Conservation (phyloP, 768 basidiomycete species). For the Chiua virens region DNA sequence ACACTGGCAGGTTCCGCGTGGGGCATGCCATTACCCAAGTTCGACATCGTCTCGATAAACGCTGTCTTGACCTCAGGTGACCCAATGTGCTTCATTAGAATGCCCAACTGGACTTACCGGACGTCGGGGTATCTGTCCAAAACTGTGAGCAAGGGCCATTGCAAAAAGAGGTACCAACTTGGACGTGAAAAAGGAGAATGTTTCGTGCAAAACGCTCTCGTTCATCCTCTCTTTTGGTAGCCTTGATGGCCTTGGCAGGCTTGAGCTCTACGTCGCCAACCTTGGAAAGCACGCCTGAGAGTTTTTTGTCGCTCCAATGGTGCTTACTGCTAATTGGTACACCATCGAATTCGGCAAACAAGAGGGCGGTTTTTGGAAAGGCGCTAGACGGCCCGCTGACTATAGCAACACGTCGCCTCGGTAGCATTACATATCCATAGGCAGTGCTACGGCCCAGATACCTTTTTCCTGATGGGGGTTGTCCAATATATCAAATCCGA, state of each 20-base stretch:
- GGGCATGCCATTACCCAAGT: background rate
- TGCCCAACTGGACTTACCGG: slow-evolving; percentile 15
- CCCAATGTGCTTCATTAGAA: slow-evolving; percentile 6
- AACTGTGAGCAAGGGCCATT: background rate
- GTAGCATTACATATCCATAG: too few species aligned
- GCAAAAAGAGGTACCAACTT: slow-evolving; percentile 7
- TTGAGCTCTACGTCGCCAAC: slow-evolving; percentile 16
- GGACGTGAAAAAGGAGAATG: slow-evolving; percentile 29
- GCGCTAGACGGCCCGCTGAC: too few species aligned
- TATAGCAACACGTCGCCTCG: too few species aligned
- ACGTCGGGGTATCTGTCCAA: slow-evolving; percentile 17
- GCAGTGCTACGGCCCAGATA: too few species aligned
- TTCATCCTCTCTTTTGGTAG: slow-evolving; percentile 17
- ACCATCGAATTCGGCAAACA: too few species aligned
- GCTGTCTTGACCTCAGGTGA: slow-evolving; percentile 14
- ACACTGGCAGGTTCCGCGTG: slow-evolving; percentile 12
- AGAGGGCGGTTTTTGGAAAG: too few species aligned
- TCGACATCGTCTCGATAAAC: slow-evolving; percentile 9
- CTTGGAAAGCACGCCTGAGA: background rate
- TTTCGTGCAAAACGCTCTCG: slow-evolving; percentile 24
- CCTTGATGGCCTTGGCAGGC: slow-evolving; percentile 21
- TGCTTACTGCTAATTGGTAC: too few species aligned
- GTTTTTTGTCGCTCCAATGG: too few species aligned
- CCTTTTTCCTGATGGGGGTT: too few species aligned
- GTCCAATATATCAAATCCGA: too few species aligned